phyloP scores from a whole-genome alignment of 805 yeast species.

The Kuraishia molischiana region DNA sequence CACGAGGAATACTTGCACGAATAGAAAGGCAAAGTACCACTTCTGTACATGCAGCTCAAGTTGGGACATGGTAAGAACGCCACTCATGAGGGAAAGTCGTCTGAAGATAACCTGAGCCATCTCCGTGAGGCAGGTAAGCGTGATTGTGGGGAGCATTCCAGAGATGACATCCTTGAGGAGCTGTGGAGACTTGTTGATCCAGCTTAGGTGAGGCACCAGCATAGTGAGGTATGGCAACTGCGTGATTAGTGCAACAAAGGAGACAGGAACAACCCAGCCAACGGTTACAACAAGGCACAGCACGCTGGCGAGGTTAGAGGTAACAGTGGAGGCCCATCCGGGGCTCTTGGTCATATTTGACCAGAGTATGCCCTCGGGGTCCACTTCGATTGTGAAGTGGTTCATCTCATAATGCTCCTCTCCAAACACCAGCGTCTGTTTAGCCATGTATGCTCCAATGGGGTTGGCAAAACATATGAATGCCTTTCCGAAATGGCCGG shows the following conservation, averaged over 20 bases:
- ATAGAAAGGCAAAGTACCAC: slow-evolving; percentile 71
- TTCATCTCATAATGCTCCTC: slow-evolving; percentile 32
- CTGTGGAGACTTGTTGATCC: slow-evolving; percentile 47
- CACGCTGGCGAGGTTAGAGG: slow-evolving; percentile 33
- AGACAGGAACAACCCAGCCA: slow-evolving; percentile 75
- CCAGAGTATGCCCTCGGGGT: slow-evolving; percentile 71
- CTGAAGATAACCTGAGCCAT: slow-evolving; percentile 51
- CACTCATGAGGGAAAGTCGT: slow-evolving; percentile 41
- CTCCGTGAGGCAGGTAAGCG: slow-evolving; percentile 55
- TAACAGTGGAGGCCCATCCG: slow-evolving; percentile 24
- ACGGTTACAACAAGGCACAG: slow-evolving; percentile 39
- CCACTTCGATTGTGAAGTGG: slow-evolving; percentile 37
- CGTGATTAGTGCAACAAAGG: slow-evolving; percentile 65
- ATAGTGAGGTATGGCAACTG: slow-evolving; percentile 60
- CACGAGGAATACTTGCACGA: slow-evolving; percentile 76
- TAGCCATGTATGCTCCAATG: slow-evolving; percentile 51
- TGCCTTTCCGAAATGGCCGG: slow-evolving; percentile 26
- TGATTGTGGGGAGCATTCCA: slow-evolving; percentile 57
- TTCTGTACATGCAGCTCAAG: slow-evolving; percentile 63
- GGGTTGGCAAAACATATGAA: slow-evolving; percentile 55
- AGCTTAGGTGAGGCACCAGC: slow-evolving; percentile 48
- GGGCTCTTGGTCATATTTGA: slow-evolving; percentile 35
- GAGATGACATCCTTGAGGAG: slow-evolving; percentile 43
- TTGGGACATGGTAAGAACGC: slow-evolving; percentile 50
- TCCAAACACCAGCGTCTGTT: slow-evolving; percentile 42